These are phyloP conservation scores for Paramecium biaurelia DNA, from an alignment of 73 alveolate genomes.

Conservation along the genomic window DNA sequence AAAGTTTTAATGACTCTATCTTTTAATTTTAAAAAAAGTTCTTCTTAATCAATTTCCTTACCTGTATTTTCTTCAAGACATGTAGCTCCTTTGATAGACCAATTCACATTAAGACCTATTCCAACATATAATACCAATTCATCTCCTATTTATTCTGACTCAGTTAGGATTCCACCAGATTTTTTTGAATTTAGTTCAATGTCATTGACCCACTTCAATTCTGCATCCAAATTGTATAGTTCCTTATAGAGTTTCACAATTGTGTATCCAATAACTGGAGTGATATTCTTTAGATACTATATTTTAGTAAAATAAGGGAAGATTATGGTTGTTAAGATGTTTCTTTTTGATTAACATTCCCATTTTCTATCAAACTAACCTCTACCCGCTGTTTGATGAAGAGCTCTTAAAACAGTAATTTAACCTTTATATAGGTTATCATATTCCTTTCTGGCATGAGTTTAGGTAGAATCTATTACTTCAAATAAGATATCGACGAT, in stretches of 20 bases:
- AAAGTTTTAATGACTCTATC: background rate
- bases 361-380: background rate
- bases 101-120: background rate
- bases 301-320: background rate
- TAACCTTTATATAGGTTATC: background rate
- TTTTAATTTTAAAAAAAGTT: background rate
- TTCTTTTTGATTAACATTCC: background rate
- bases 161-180: background rate
- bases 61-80: background rate
- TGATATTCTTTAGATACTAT: background rate
- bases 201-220: background rate
- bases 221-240: background rate
- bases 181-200: background rate
- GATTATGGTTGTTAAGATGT: background rate
- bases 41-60: background rate
- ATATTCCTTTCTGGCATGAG: background rate
- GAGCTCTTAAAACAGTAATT: background rate
- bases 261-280: background rate
- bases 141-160: background rate
- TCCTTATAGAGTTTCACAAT: background rate
- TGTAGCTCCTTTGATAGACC: background rate
- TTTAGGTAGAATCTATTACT: background rate
- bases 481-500: background rate
- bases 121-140: background rate
- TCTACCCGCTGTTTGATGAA: background rate